Evolutionary conservation across 495 filamentous ascomycete genomes (phyloP).

Genomic region (Trichoderma virens): DNA sequence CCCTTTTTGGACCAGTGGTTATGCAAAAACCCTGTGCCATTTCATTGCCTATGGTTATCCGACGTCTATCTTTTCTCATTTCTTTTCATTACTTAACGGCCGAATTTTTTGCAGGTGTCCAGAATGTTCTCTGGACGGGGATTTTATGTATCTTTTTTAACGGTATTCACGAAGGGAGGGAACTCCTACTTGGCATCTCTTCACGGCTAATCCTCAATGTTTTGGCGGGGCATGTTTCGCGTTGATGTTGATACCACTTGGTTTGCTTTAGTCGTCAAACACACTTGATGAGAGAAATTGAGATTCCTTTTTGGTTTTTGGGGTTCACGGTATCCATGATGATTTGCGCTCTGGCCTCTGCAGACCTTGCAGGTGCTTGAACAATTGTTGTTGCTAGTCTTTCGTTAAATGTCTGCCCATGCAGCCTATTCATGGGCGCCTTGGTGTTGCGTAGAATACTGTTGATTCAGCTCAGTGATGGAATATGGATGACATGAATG

Average conservation of each 20-base stretch:
- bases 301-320: constrained; percentile 13
- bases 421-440: too few relatives aligned
- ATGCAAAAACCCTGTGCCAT: background rate
- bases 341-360: too few relatives aligned
- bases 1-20: background rate
- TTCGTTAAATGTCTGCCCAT: too few relatives aligned
- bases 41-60: constrained; percentile 12
- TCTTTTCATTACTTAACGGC: background rate
- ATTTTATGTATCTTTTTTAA: background rate
- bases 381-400: too few relatives aligned
- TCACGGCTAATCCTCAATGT: background rate
- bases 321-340: background rate
- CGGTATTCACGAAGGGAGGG: background rate
- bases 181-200: constrained; percentile 6
- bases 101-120: constrained; percentile 11
- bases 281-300: constrained; percentile 7
- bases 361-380: too few relatives aligned
- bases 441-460: too few relatives aligned
- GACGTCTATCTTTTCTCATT: constrained; percentile 7
- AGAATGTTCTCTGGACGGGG: constrained; percentile 6
- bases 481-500: too few relatives aligned
- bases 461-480: too few relatives aligned
- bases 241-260: constrained; percentile 21
- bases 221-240: background rate
- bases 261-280: constrained; percentile 14